Base-by-base conservation (phyloP, 352 stramenopile genomes). In the Phytopythium oedochilum region DNA sequence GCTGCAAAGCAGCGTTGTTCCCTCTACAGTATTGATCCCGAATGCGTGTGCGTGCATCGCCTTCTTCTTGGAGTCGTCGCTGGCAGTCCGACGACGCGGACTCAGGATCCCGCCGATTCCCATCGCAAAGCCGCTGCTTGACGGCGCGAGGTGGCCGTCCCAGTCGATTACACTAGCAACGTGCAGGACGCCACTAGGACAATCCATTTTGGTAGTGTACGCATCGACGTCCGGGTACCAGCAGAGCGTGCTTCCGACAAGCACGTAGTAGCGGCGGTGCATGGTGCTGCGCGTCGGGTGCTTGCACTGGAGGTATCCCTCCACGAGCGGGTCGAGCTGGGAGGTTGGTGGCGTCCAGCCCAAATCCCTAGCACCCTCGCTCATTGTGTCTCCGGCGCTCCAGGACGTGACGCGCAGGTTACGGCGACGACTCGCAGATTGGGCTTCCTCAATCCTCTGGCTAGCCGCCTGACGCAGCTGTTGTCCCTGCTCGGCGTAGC, bases 241-340 rank as follows among this genome's bases (percentile, higher is more conserved):
- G 64, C 83, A 91, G 1, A 92, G 57, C 15, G 83, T 91, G 52
- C 86, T 91, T 17, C 83, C 83, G 11, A 72, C 83, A 17, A 92
- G 62, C 14, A 92, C 80, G 56, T 86, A 91, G 68, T 92, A 92
- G 28, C 78, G 74, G 1, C 80, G 78, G 32, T 91, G 83, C 76
- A 89, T 88, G 15, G 69, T 70, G 7, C 70, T 71, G 10, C 82
- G 75, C 28, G 68, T 68, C 17, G 75, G 77, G 31, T 89, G 78
- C 52, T 88, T 86, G 31, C 73, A 83, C 0, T 88, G 66, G 32
- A 92, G 59, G 48, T 92, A 92, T 5, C 83, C 80, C 54, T 91
- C 78, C 0, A 68, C 80, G 5, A 92, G 55, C 6, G 83, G 70
- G 22, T 90, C 80, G 42, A 92, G 57, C 25, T 91, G 78, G 2